phyloP scores from a whole-genome alignment of 2,329 filamentous ascomycete species.

The Alternaria longipes region DNA sequence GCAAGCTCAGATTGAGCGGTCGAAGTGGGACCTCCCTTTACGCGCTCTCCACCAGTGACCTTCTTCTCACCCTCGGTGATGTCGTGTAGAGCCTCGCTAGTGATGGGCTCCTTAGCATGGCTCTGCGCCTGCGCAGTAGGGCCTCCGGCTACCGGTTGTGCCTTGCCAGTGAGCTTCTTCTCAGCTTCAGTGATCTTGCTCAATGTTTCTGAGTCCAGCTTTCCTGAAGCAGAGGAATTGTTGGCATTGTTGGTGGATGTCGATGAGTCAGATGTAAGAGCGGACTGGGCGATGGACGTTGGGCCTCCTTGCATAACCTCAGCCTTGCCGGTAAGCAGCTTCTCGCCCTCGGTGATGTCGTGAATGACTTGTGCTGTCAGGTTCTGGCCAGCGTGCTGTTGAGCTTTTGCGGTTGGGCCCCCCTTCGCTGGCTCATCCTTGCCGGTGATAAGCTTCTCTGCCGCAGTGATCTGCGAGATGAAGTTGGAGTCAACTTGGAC shows the following conservation, averaged over 20 bases:
- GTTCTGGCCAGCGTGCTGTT: conserved; percentile 47
- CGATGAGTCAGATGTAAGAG: conserved; percentile 8
- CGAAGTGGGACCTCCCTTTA: conserved; percentile 43
- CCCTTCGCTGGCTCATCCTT: conserved; percentile 46
- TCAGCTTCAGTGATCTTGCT: conserved; percentile 44
- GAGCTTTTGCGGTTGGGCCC: conserved; percentile 55
- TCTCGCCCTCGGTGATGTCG: conserved; percentile 56
- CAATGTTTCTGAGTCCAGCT: conserved; percentile 38
- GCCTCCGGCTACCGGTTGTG: conserved; percentile 30
- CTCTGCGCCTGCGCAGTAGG: conserved; percentile 44
- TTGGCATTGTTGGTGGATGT: not conserved
- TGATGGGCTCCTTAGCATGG: conserved; percentile 41
- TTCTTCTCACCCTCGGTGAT: conserved; percentile 48
- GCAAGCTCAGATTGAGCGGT: conserved; percentile 46
- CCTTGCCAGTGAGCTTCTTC: conserved; percentile 37
- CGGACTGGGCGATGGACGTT: conserved; percentile 50
- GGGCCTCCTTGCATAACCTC: conserved; percentile 50
- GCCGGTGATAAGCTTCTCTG: conserved; percentile 54
- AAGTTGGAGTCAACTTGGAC: conserved; percentile 49
- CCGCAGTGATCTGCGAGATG: conserved; percentile 53
- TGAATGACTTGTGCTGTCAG: conserved; percentile 50
- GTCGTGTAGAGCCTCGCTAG: conserved; percentile 41
- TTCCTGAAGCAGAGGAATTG: conserved; percentile 20
- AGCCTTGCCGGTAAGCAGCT: conserved; percentile 50
- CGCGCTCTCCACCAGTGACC: conserved; percentile 42